These are phyloP conservation scores for Tillandsia fasciculata DNA, from an alignment of 176 grass and related monocot species.

Conservation along the genomic window DNA sequence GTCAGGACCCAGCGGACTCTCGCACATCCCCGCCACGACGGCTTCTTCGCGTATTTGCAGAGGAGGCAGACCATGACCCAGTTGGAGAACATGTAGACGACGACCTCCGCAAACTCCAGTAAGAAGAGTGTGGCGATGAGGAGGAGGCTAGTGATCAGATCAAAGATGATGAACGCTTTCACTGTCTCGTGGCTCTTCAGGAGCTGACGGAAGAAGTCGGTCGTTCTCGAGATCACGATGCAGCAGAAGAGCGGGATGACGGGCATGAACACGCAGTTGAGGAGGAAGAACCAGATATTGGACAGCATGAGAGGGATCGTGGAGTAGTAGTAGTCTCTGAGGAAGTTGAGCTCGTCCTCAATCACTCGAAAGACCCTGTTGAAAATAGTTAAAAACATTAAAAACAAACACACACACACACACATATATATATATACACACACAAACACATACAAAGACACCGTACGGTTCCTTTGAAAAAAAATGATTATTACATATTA, in stretches of 20 bases:
- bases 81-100: slow-evolving; percentile 13
- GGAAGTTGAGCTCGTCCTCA: slow-evolving; percentile 23
- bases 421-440: no score
- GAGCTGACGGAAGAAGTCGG: no score
- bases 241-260: not conserved
- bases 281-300: not conserved
- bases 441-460: no score
- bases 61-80: slow-evolving; percentile 8
- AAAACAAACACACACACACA: no score
- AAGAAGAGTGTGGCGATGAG: slow-evolving; percentile 10
- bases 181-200: not conserved
- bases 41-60: not conserved
- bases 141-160: slow-evolving; percentile 2
- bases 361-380: slow-evolving; percentile 25
- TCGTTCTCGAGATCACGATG: not conserved
- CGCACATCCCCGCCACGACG: not conserved
- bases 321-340: slow-evolving; percentile 33
- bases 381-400: no score
- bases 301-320: not conserved
- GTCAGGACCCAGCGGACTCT: slow-evolving; percentile 26
- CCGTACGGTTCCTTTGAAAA: no score
- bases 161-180: not conserved
- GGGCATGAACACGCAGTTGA: not conserved
- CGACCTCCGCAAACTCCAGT: slow-evolving; percentile 14
- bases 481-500: no score